Evolutionary conservation across 495 filamentous ascomycete genomes (phyloP).

Genomic region (Rusavskia elegans): DNA sequence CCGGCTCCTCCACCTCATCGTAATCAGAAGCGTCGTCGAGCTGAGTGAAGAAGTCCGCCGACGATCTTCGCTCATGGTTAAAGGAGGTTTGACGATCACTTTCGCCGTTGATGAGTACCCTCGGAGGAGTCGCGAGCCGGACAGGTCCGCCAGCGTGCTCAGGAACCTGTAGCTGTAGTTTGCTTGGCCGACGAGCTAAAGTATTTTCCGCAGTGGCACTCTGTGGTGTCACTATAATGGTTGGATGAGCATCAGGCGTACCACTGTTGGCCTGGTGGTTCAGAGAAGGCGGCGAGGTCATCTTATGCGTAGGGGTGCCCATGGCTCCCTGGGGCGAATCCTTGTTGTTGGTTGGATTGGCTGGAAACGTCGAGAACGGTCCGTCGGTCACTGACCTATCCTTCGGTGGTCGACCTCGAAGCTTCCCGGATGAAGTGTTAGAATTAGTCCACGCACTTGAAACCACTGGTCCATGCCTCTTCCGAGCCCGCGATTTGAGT

Average conservation of each 20-base stretch:
- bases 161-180: constrained; percentile 70
- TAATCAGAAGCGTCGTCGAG: constrained; percentile 8
- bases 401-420: constrained; percentile 72
- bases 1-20: constrained; percentile 9
- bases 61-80: constrained; percentile 14
- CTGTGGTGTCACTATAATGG: neutral
- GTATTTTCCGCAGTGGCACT: constrained; percentile 6
- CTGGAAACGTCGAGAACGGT: constrained; percentile 78
- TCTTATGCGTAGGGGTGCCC: constrained; percentile 7
- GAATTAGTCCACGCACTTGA: constrained; percentile 84
- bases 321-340: constrained; percentile 8
- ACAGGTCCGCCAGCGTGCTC: constrained; percentile 57
- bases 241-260: constrained; percentile 18
- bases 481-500: constrained; percentile 32
- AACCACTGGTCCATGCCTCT: constrained; percentile 83
- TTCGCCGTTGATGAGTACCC: constrained; percentile 53
- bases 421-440: constrained; percentile 50
- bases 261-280: constrained; percentile 1
- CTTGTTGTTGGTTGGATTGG: constrained; percentile 37
- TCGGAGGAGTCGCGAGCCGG: constrained; percentile 61
- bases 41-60: constrained; percentile 14
- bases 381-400: constrained; percentile 58
- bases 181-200: constrained; percentile 28
- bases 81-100: constrained; percentile 19
- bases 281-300: constrained; percentile 15